Evolutionary conservation across 2,329 filamentous ascomycete species (phyloP).

Genomic region (Paraconiothyrium brasiliense): DNA sequence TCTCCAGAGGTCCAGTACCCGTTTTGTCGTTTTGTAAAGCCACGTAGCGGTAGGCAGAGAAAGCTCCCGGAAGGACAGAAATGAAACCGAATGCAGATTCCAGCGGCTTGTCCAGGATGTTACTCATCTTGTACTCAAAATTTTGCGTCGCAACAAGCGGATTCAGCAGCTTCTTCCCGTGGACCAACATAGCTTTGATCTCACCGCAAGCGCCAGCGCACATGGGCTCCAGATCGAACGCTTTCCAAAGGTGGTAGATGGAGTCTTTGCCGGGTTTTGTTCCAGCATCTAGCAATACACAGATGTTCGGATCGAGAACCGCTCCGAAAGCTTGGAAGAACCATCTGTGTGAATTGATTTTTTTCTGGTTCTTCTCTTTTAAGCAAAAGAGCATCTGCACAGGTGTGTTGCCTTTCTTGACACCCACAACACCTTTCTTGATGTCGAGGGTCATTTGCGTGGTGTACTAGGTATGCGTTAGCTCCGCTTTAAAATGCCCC

Average conservation of each 20-base stretch:
- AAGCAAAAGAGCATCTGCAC: conserved; percentile 98
- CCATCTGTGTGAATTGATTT: conserved; percentile 99
- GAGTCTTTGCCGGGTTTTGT: conserved; percentile 93
- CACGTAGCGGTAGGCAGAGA: conserved; percentile 96
- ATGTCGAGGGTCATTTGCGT: conserved; percentile 86
- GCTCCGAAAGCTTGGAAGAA: conserved; percentile 97
- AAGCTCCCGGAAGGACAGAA: conserved; percentile 92
- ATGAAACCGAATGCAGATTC: conserved; percentile 99
- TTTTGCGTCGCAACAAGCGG: conserved; percentile 96
- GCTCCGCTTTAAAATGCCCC: conserved; percentile 15
- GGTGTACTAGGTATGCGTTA: conserved; percentile 66
- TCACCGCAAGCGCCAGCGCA: conserved; percentile 97
- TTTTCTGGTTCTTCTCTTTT: conserved; percentile 99
- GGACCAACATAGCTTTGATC: conserved; percentile 96
- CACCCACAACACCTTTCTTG: conserved; percentile 86
- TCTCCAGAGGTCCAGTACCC: conserved; percentile 88
- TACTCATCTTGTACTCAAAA: conserved; percentile 99
- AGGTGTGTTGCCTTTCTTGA: conserved; percentile 85
- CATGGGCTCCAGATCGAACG: conserved; percentile 97
- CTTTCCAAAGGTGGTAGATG: conserved; percentile 98
- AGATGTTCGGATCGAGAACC: conserved; percentile 94
- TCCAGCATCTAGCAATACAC: conserved; percentile 93
- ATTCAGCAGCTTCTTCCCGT: conserved; percentile 88
- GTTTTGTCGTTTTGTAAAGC: conserved; percentile 97
- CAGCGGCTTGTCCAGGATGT: conserved; percentile 96